These are phyloP conservation scores for Leccinum uliginosum DNA, from an alignment of 768 basidiomycete species.

Conservation along the genomic window DNA sequence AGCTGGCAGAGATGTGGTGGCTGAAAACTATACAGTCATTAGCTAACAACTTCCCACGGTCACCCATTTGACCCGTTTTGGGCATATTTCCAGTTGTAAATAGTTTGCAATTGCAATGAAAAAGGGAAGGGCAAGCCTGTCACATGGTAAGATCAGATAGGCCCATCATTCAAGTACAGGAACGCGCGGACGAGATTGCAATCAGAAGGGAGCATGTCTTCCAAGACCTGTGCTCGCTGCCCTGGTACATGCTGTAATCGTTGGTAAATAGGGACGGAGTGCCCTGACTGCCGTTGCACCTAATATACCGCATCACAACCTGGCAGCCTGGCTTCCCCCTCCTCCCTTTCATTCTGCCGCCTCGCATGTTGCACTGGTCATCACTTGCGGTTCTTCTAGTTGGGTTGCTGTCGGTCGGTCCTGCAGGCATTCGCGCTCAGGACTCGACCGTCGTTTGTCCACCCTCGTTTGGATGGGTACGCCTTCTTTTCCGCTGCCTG, in stretches of 20 bases:
- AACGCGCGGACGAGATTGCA: neutral
- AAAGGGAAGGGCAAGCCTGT: no score
- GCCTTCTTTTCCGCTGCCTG: neutral
- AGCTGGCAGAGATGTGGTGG: conserved; percentile 29
- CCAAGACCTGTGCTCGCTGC: neutral
- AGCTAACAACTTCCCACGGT: conserved; percentile 26
- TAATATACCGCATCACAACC: neutral
- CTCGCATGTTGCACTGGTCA: conserved; percentile 4
- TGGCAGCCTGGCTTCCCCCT: neutral
- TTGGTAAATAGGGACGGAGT: conserved; percentile 12
- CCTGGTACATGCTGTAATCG: conserved; percentile 2
- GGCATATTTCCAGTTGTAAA: no score
- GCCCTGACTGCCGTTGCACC: neutral
- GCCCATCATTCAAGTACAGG: neutral
- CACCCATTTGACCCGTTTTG: neutral
- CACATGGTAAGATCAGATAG: neutral
- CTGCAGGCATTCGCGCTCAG: conserved; percentile 19
- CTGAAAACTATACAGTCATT: conserved; percentile 37
- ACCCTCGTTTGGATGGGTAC: conserved; percentile 25
- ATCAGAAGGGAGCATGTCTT: neutral
- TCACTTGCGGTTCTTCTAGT: conserved; percentile 16
- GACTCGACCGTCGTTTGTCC: conserved; percentile 20
- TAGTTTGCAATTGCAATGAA: no score
- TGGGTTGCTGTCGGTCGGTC: conserved; percentile 17
- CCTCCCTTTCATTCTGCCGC: conserved; percentile 7